A percentile compares a stretch with the other conserved stretches of the same genome.
These are phyloP conservation scores for Penicillium pulvis DNA, from an alignment of 495 filamentous ascomycete genomes.

Conservation along the genomic window DNA sequence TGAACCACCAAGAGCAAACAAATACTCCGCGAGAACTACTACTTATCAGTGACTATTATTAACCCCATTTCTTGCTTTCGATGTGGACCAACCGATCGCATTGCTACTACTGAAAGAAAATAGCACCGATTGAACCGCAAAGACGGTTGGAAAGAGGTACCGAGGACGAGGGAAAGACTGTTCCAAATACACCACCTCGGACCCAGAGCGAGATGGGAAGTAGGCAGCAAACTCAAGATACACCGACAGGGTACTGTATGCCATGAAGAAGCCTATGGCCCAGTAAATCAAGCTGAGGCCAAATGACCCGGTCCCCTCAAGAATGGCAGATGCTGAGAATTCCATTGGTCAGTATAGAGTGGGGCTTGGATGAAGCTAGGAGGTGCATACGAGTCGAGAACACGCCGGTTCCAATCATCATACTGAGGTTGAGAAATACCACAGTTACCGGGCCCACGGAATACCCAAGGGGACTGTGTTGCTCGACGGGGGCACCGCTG, in stretches of 20 bases:
- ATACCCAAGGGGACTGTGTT: conserved; percentile 60
- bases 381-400: conserved; percentile 60
- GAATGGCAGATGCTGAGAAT: conserved; percentile 53
- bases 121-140: conserved; percentile 59
- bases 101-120: conserved; percentile 66
- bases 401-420: conserved; percentile 68
- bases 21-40: conserved; percentile 55
- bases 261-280: conserved; percentile 58
- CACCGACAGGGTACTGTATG: conserved; percentile 50
- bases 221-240: conserved; percentile 64
- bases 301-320: conserved; percentile 58
- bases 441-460: conserved; percentile 58
- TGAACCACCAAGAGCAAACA: conserved; percentile 51
- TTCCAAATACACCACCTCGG: conserved; percentile 67
- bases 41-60: not conserved
- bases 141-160: conserved; percentile 62
- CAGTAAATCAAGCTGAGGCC: conserved; percentile 63
- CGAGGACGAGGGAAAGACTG: conserved; percentile 63
- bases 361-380: not conserved
- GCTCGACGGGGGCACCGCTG: conserved; percentile 63
- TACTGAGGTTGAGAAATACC: conserved; percentile 59
- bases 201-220: conserved; percentile 65
- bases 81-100: conserved; percentile 38
- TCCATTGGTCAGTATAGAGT: not conserved
- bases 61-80: not conserved